phyloP scores from a whole-genome alignment of 192 early-diverging fungal species.

The Coemansia sp. region DNA sequence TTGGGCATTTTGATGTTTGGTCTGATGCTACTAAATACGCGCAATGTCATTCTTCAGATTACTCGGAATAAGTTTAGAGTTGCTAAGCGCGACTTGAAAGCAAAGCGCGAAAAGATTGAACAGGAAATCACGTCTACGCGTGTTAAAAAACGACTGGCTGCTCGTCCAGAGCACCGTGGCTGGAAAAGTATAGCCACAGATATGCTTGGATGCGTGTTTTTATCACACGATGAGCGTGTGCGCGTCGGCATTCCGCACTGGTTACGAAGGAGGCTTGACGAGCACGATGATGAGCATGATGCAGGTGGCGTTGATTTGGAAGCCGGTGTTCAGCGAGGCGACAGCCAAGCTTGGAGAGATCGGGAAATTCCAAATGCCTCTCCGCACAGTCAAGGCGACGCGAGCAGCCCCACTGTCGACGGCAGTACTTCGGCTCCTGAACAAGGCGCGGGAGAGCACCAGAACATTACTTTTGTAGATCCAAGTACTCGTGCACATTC shows the following conservation, averaged over 20 bases:
- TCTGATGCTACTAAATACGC: constrained; percentile 51
- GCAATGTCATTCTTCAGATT: constrained; percentile 51
- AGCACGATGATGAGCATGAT: neutral
- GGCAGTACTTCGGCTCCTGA: too few relatives aligned
- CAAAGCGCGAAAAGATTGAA: constrained; percentile 30
- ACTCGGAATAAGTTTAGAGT: constrained; percentile 27
- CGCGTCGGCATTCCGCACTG: constrained; percentile 46
- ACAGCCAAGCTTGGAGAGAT: neutral
- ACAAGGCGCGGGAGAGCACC: neutral
- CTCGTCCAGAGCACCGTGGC: constrained; percentile 22
- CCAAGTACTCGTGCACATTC: constrained; percentile 1
- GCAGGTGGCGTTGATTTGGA: constrained; percentile 11
- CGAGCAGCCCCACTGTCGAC: too few relatives aligned
- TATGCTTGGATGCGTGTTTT: constrained; percentile 24
- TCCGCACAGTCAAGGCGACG: too few relatives aligned
- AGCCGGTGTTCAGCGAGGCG: neutral
- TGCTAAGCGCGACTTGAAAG: constrained; percentile 38
- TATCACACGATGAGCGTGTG: constrained; percentile 25
- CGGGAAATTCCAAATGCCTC: too few relatives aligned
- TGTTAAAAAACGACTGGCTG: constrained; percentile 40
- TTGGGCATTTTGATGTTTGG: constrained; percentile 54
- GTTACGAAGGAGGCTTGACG: constrained; percentile 26
- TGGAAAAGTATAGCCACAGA: constrained; percentile 23
- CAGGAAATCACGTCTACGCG: constrained; percentile 33
- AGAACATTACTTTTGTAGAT: constrained; percentile 10